A percentile compares a stretch with the other conserved stretches of the same genome.
Conservation (phyloP, 306 rosid genomes). For the Styphnolobium japonicum region DNA sequence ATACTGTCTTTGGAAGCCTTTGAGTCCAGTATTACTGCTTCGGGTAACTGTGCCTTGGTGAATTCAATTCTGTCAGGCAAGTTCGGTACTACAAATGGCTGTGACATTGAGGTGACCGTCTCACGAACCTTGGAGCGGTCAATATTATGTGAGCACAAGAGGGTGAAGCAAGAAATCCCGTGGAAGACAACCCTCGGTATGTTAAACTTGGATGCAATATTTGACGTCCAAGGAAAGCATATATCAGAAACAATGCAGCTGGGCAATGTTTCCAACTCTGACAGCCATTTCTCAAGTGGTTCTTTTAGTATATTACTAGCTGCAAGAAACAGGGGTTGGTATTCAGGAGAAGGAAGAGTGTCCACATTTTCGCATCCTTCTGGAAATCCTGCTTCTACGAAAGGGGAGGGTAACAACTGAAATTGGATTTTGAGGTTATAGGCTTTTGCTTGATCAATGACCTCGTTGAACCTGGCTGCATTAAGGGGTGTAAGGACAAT, state of each 20-base stretch:
- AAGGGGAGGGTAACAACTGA: conserved; percentile 52
- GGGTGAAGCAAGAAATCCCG: conserved; percentile 58
- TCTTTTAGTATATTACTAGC: conserved; percentile 34
- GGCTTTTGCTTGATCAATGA: conserved; percentile 35
- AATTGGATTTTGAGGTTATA: conserved; percentile 37
- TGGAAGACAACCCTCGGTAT: conserved; percentile 62
- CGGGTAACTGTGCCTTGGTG: conserved; percentile 67
- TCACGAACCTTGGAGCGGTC: conserved; percentile 32
- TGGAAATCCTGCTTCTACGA: conserved; percentile 57
- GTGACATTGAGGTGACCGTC: conserved; percentile 37
- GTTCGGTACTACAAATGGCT: conserved; percentile 55
- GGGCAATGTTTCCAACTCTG: conserved; percentile 25
- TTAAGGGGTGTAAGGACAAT: conserved; percentile 64
- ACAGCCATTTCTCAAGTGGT: conserved; percentile 49
- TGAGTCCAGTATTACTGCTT: conserved; percentile 20
- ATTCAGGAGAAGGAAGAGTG: conserved; percentile 39
- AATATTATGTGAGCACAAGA: conserved; percentile 52
- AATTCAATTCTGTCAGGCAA: conserved; percentile 44
- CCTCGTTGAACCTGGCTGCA: conserved; percentile 41
- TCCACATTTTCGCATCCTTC: conserved; percentile 63
- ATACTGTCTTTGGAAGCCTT: conserved; percentile 30
- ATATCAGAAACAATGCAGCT: conserved; percentile 58
- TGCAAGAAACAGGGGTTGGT: conserved; percentile 3
- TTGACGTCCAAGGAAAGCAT: conserved; percentile 51
- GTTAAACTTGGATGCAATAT: conserved; percentile 41